A percentile compares a stretch with the other conserved stretches of the same genome.
Evolutionary conservation across 2,329 filamentous ascomycete genomes (phyloP).

Genomic region (Cadophora sp.): DNA sequence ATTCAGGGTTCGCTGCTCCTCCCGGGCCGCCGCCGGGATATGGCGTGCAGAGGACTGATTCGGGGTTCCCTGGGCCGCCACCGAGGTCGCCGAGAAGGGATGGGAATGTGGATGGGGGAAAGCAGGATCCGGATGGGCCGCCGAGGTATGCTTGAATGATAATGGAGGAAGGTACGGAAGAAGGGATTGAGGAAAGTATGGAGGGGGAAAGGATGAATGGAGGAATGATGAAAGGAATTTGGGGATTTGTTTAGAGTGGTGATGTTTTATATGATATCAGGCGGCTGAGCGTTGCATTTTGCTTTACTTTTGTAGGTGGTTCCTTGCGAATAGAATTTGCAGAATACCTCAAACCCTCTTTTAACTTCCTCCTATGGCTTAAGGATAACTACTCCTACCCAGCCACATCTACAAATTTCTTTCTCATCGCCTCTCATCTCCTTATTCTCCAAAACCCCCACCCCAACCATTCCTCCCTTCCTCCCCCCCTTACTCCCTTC

Average conservation of each 20-base stretch:
- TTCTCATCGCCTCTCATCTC: no score
- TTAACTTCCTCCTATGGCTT: no score
- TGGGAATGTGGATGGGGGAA: not conserved
- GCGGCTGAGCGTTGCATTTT: not conserved
- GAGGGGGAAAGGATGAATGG: no score
- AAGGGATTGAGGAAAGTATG: not conserved
- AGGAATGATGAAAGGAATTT: not conserved
- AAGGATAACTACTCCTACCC: no score
- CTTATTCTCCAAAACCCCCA: no score
- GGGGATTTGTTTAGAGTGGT: not conserved
- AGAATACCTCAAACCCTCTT: no score
- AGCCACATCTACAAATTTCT: no score
- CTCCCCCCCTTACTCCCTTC: no score
- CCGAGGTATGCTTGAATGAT: slow-evolving; percentile 16
- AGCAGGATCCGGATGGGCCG: slow-evolving; percentile 22
- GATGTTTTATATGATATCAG: not conserved
- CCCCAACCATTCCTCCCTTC: no score
- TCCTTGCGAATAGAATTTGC: no score
- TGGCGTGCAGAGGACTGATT: slow-evolving; percentile 14
- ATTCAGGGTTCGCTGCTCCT: slow-evolving; percentile 15
- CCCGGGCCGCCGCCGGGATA: slow-evolving; percentile 1
- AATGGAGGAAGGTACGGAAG: no score
- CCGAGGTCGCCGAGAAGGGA: slow-evolving; percentile 10
- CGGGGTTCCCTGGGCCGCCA: slow-evolving; percentile 17
- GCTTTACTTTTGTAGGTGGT: no score